Base-by-base conservation (phyloP, 1,139 yeast species). In the Taphrina betulina region DNA sequence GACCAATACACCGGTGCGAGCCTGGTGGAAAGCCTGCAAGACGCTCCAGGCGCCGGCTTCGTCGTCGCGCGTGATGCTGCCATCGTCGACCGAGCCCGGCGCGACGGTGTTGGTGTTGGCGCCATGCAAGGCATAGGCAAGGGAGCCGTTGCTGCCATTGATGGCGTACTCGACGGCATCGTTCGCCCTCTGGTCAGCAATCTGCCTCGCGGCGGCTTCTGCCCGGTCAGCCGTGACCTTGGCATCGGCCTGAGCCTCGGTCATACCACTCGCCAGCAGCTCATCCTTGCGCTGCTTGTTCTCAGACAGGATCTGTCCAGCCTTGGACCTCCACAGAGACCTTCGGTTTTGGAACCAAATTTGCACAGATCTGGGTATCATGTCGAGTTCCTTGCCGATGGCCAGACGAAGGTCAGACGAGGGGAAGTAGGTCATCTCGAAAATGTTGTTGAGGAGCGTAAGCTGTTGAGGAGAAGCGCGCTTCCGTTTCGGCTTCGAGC, bases 281-380 rank as follows among this genome's bases (percentile, higher is more conserved):
- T 29, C 48, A 14, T 29, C 48, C 34, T 31, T 43, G 17, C 38
- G 16, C 19, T 33, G 36, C 28, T 31, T 33, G 48, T 43, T 43
- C 38, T 43, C 48, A n/a, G 29, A 31, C 36, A 43, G 22, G 14
- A 43, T 43, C 14, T 43, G 48, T 4, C 29, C 29, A 2, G 48
- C 48, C 14, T 43, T 43, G 5, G 48, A 36, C 4, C 48, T 36
- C 48, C 48, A 43, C n/a, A 31, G 14, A 5, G 48, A 43, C 14
- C 73, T 64, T 28, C 68, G 64, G 61, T 70, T 70, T 58, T 70
- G 73, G 58, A 70, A 70, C 73, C 73, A 70, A 38, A 70, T 70
- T 60, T 70, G 73, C 5, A 70, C 73, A 2, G 72, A 67, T 29
- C 73, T 60, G 2, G 73, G 72, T 1, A 71, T 68, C 73, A 70